Conservation (phyloP, 2,329 filamentous ascomycete genomes). For the Aureobasidium mangrovei region DNA sequence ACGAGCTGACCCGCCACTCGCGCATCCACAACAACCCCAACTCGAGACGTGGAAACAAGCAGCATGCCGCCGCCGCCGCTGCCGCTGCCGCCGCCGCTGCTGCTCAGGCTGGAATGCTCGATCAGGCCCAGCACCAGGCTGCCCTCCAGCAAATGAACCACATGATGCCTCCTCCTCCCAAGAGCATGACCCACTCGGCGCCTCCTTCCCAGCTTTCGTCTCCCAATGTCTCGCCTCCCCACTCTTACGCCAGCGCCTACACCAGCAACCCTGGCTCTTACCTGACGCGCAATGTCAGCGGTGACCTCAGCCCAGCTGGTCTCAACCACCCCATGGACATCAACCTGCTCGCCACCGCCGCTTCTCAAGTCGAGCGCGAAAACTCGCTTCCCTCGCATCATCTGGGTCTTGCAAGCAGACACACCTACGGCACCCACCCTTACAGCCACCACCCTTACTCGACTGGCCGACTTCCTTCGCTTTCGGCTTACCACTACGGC, state of each 20-base stretch:
- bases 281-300: constrained; percentile 46
- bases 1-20: constrained; percentile 93
- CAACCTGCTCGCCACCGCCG: constrained; percentile 60
- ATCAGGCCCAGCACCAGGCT: constrained; percentile 34
- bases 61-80: constrained; percentile 51
- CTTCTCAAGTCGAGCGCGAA: constrained; percentile 58
- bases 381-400: constrained; percentile 40
- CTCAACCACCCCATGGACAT: constrained; percentile 49
- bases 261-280: constrained; percentile 50
- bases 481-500: constrained; percentile 64
- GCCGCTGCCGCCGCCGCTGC: constrained; percentile 44
- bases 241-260: constrained; percentile 61
- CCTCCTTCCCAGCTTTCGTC: constrained; percentile 79
- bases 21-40: constrained; percentile 99
- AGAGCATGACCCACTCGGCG: constrained; percentile 75
- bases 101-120: constrained; percentile 39
- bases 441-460: constrained; percentile 40
- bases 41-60: constrained; percentile 86
- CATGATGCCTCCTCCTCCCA: constrained; percentile 73
- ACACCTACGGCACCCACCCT: constrained; percentile 28
- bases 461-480: constrained; percentile 60
- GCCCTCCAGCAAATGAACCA: constrained; percentile 57
- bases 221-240: constrained; percentile 92
- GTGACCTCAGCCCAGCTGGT: constrained; percentile 39
- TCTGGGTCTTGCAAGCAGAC: constrained; percentile 23